Evolutionary conservation across 2,329 filamentous ascomycete species (phyloP), one percentile per base, ranked within the genome.

Genomic region (Aspergillus clavatus): DNA sequence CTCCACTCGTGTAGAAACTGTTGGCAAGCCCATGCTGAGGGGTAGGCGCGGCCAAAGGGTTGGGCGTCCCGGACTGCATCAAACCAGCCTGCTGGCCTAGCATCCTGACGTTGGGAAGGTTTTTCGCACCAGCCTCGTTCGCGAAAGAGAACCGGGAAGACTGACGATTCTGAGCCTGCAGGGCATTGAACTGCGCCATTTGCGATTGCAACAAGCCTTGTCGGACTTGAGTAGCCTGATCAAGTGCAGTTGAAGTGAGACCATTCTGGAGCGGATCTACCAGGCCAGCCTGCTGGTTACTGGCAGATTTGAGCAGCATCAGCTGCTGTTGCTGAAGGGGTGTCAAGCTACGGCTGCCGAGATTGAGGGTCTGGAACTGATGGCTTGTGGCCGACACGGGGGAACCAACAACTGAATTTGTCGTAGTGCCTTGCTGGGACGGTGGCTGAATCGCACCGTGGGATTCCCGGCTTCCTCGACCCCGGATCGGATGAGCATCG

Each of bases 111-210:
- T 83, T 81, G 60, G 80, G 79, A 8, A 76, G 66, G 38, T 76
- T 77, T 38, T 84, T 69, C 0, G 57, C 50, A 24, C 54, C 60
- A 36, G 70, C 68, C 45, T 95, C 89, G 59, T 87, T 91, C 52
- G 84, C 84, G 63, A 96, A 96, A 59, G 82, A 90, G 66, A 89
- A 96, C 43, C 90, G 80, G 2, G 90, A 95, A 7, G 86, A 83
- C 65, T 95, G 89, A 50, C 90, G 83, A 47, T 79, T 83, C 66
- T 96, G 89, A 6, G 81, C 82, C 37, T 73, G 82, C 71, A 63
- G 74, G 79, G 80, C 56, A 77, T 67, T 55, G 68, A 74, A 47
- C 38, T 81, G 70, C 23, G 75, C 71, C 47, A 71, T 66, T 51
- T 72, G 72, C 45, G 55, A 70, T 44, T 73, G 75, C 43, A 79